Base-by-base conservation (phyloP, 768 basidiomycete species). In the Rhodotorula toruloides region DNA sequence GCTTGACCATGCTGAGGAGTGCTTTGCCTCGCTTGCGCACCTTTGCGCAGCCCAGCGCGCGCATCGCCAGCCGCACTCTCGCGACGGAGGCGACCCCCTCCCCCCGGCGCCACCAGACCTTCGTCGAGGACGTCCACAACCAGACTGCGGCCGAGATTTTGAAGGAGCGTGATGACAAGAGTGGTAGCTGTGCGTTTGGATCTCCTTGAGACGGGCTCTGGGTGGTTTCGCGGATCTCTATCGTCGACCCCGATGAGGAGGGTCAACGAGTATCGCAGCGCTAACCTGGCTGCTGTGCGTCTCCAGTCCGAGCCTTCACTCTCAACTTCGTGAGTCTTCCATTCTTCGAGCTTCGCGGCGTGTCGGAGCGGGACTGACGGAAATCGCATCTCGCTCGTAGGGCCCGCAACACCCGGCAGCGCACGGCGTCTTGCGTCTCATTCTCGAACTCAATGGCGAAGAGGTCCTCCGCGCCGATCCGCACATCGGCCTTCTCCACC, bases 391-490 rank as follows among this genome's bases (percentile, higher is more conserved):
- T n/a, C n/a, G n/a, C n/a, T n/a, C n/a, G n/a, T n/a, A 48, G 58
- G 55, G 50, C 31, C 94, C 94, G 59, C 94, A 99, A 77, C 94
- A 99, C 81, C 94, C 94, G 61, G 96, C 96, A 60, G 96, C 96
- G 22, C 96, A 99, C 78, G 96, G 96, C 76, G 96, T 99, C 78
- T 83, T 99, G 46, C 88, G 96, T 63, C 84, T 99, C 82, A 99
- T 99, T 77, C 80, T 99, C 59, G 96, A 99, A 79, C 80, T 99
- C 73, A 98, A 98, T 76, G 94, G 94, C 72, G 94, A 99, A 78
- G 92, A 91, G 79, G 89, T 92, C 74, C 81, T 73, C 42, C 70
- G 68, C 31, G 63, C 73, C 61, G 73, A 73, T 61, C 75, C 73
- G 52, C 96, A 99, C 74, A 87, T 98, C 74, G 96, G 96, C 61